Evolutionary conservation across 2,329 filamentous ascomycete genomes (phyloP).

Genomic region (Fusarium sp.): DNA sequence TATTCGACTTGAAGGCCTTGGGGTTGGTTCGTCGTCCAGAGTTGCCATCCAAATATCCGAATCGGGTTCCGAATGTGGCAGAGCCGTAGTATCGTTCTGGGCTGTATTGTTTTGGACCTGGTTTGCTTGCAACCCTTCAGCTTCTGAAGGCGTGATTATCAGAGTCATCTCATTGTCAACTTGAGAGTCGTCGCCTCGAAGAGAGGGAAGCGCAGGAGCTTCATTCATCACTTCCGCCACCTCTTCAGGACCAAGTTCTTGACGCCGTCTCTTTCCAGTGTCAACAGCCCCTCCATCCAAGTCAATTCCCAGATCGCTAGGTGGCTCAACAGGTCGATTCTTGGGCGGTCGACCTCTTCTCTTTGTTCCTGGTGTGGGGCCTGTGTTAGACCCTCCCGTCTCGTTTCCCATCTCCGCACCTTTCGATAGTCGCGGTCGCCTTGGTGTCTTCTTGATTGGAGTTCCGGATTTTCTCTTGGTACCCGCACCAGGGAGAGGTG

Average conservation of each 20-base stretch:
- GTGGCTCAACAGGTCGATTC: slow-evolving; percentile 39
- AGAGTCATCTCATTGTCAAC: slow-evolving; percentile 43
- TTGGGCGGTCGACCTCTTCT: slow-evolving; percentile 47
- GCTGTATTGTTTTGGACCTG: slow-evolving; percentile 3
- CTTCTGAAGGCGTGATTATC: slow-evolving; percentile 39
- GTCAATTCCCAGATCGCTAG: slow-evolving; percentile 39
- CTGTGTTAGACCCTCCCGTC: slow-evolving; percentile 29
- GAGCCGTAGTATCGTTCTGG: slow-evolving; percentile 31
- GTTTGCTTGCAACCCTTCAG: slow-evolving; percentile 17
- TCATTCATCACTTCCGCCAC: slow-evolving; percentile 37
- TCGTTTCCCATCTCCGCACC: slow-evolving; percentile 42
- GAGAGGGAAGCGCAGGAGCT: slow-evolving; percentile 25
- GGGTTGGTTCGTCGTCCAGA: slow-evolving; percentile 52
- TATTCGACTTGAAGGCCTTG: slow-evolving; percentile 39
- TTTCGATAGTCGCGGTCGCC: slow-evolving; percentile 47
- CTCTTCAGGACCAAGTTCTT: slow-evolving; percentile 42
- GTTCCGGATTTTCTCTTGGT: slow-evolving; percentile 60
- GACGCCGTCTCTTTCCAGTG: slow-evolving; percentile 26
- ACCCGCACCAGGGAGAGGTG: slow-evolving; percentile 57
- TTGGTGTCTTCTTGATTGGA: slow-evolving; percentile 52
- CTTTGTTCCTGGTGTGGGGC: slow-evolving; percentile 47
- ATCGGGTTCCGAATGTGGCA: slow-evolving; percentile 42
- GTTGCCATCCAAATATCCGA: slow-evolving; percentile 61
- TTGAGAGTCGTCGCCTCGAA: slow-evolving; percentile 41
- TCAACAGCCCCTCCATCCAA: slow-evolving; percentile 23